These are phyloP conservation scores for Fusarium buxicola DNA, from an alignment of 2,329 filamentous ascomycete genomes.

Conservation along the genomic window DNA sequence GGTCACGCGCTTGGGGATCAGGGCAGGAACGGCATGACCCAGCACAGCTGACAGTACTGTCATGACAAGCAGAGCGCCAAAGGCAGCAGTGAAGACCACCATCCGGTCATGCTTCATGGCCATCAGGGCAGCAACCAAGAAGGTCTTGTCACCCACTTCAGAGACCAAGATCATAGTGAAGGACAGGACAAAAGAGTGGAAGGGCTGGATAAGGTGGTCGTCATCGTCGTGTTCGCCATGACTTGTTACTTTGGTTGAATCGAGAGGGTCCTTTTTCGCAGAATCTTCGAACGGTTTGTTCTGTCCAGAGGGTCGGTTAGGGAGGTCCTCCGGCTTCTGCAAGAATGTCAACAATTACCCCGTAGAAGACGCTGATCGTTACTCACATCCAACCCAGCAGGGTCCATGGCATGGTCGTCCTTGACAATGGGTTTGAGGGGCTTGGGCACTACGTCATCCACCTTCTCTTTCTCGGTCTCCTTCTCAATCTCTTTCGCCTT, in stretches of 20 bases:
- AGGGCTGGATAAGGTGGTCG: slow-evolving; percentile 77
- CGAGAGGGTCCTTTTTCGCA: slow-evolving; percentile 72
- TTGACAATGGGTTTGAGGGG: slow-evolving; percentile 53
- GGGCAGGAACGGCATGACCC: slow-evolving; percentile 88
- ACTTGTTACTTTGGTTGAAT: slow-evolving; percentile 53
- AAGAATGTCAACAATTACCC: slow-evolving; percentile 33
- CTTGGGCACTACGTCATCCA: slow-evolving; percentile 28
- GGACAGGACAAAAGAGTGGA: slow-evolving; percentile 91
- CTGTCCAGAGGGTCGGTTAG: slow-evolving; percentile 80
- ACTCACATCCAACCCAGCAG: slow-evolving; percentile 53
- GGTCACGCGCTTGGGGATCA: slow-evolving; percentile 91
- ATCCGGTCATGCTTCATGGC: slow-evolving; percentile 97
- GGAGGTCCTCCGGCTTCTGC: slow-evolving; percentile 85
- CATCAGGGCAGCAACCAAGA: slow-evolving; percentile 96
- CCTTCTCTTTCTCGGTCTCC: slow-evolving; percentile 6
- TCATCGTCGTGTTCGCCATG: slow-evolving; percentile 62
- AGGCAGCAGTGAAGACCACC: slow-evolving; percentile 95
- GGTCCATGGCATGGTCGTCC: slow-evolving; percentile 49
- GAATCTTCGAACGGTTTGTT: slow-evolving; percentile 76
- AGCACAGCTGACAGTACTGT: slow-evolving; percentile 92
- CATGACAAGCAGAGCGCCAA: slow-evolving; percentile 91
- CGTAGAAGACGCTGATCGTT: not conserved
- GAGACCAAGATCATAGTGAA: slow-evolving; percentile 98
- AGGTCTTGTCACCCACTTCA: slow-evolving; percentile 98
- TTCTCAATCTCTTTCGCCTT: slow-evolving; percentile 17